Base-by-base conservation (phyloP, 768 basidiomycete genomes). In the Psilocybe cyanescens region DNA sequence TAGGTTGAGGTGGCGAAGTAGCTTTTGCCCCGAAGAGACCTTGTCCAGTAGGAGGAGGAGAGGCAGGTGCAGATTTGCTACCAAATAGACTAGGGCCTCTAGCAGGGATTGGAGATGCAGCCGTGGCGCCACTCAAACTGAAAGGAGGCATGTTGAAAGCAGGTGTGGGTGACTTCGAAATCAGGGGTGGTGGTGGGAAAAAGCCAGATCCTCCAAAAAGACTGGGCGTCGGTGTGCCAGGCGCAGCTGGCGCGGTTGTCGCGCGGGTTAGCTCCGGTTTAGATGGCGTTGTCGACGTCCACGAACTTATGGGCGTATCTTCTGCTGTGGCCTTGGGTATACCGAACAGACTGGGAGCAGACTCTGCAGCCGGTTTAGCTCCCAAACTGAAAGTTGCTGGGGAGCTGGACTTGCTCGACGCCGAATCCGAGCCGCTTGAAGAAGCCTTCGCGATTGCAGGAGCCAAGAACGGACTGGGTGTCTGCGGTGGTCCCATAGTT, bases 401-500 rank as follows among this genome's bases (percentile, higher is more conserved):
- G 46, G 30, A 14, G 58, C 9, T 37, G 54, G 11, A 56, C 24
- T 19, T 3, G 49, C 29, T 24, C 12, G 48, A 28, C 8, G 59
- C 7, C 28, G 58, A 19, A 47, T 31, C n/a, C 1, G 55, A 45
- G n/a, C 52, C 39, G 11, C 60, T 16, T 46, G 63, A 41, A 17
- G 58, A 35, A 2, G 39, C 50, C 29, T 59, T 57, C 24, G 59
- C 44, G 37, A 47, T 24, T 45, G 56, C 47, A 44, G 65, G 54
- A 28, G 64, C 49, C 28, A 64, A 49, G 55, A 63, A 49, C 16
- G 59, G 45, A 8, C 51, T 63, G 8, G 68, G 57, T 9, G 60
- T 56, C n/a, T 67, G 62, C 19, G 65, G 58, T 28, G 62, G 58
- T 31, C 71, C 65, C 62, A 77, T 71, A 3, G 76, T 66, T 8